A percentile compares a stretch with the other conserved stretches of the same genome.
These are phyloP conservation scores for Aspergillus texensis DNA, from an alignment of 2,329 filamentous ascomycete species.

Conservation along the genomic window DNA sequence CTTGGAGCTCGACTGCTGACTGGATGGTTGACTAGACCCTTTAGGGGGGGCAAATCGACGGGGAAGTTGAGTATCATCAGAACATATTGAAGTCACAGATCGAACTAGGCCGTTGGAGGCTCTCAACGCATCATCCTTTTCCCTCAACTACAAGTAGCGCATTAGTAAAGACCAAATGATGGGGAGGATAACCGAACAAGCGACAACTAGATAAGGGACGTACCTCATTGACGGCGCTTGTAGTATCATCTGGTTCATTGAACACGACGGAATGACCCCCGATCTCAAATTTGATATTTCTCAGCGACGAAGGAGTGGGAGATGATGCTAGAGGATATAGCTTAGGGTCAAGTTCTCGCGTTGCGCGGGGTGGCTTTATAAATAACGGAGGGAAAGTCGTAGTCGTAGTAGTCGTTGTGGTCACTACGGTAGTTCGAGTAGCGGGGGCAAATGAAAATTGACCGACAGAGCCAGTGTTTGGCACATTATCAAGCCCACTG, in stretches of 20 bases:
- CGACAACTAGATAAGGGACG: slow-evolving; percentile 25
- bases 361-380: slow-evolving; percentile 70
- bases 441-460: slow-evolving; percentile 65
- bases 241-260: slow-evolving; percentile 62
- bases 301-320: slow-evolving; percentile 77
- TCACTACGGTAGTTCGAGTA: slow-evolving; percentile 70
- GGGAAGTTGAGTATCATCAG: slow-evolving; percentile 37
- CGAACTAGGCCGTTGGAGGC: slow-evolving; percentile 52
- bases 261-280: slow-evolving; percentile 64
- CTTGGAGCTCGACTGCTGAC: slow-evolving; percentile 31
- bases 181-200: too few species aligned
- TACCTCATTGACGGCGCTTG: slow-evolving; percentile 58
- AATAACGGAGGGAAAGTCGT: slow-evolving; percentile 80
- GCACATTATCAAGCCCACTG: slow-evolving; percentile 23
- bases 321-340: slow-evolving; percentile 85
- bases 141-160: slow-evolving; percentile 42
- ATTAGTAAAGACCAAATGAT: slow-evolving; percentile 7
- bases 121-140: slow-evolving; percentile 47
- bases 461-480: slow-evolving; percentile 51
- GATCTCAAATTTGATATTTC: slow-evolving; percentile 74
- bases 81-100: slow-evolving; percentile 48
- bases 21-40: slow-evolving; percentile 28
- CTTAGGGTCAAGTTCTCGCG: slow-evolving; percentile 77
- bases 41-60: slow-evolving; percentile 29
- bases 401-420: slow-evolving; percentile 88